These are phyloP conservation scores for Trebouxia gelatinosa DNA, from an alignment of 163 green algal species.

Conservation along the genomic window DNA sequence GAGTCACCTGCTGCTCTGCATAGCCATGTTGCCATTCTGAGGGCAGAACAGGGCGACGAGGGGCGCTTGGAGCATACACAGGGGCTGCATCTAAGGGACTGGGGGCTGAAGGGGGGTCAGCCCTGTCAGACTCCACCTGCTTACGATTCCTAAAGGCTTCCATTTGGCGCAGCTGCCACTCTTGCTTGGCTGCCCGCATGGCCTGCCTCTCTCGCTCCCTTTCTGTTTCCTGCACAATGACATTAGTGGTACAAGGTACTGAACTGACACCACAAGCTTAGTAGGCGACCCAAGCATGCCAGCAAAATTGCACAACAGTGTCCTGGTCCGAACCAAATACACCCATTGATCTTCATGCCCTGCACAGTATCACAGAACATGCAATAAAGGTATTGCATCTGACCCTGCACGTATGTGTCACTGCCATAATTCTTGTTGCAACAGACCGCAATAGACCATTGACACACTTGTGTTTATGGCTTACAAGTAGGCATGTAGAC, in stretches of 20 bases:
- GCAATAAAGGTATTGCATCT: background rate
- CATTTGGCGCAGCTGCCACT: slow-evolving; percentile 28
- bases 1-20: no score
- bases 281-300: background rate
- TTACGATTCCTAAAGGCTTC: slow-evolving; percentile 23
- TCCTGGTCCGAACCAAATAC: background rate
- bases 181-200: slow-evolving; percentile 22
- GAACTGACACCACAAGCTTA: background rate
- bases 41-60: no score
- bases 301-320: background rate
- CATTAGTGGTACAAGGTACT: background rate
- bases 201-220: background rate
- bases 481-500: no score
- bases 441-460: no score
- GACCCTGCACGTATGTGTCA: background rate
- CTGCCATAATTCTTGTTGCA: no score
- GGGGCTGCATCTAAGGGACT: background rate
- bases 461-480: no score
- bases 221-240: slow-evolving; percentile 8
- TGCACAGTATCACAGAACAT: background rate
- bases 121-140: slow-evolving; percentile 8
- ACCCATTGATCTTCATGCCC: no score
- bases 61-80: slow-evolving; percentile 13
- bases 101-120: background rate
- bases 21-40: no score